These are phyloP conservation scores for Arthrobotrys entomopaga DNA, from an alignment of 2,329 filamentous ascomycete species.

Conservation along the genomic window DNA sequence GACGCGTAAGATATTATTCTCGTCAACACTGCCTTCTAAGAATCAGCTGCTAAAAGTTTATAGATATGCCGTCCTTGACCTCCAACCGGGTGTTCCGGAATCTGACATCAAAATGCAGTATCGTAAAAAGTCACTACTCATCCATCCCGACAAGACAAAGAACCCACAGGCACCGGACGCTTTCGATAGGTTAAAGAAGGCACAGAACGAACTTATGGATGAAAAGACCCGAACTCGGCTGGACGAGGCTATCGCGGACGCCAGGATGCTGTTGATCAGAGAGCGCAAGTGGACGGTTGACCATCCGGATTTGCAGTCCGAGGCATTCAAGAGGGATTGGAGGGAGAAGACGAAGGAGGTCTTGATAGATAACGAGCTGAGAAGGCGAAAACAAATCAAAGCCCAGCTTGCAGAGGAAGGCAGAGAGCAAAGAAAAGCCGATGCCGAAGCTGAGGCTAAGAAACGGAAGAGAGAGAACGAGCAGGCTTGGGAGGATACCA, in stretches of 20 bases:
- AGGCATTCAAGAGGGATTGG: conserved; percentile 86
- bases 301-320: conserved; percentile 83
- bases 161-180: conserved; percentile 92
- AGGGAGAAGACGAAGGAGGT: conserved; percentile 88
- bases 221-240: conserved; percentile 88
- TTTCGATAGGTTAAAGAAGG: conserved; percentile 96
- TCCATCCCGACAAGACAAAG: conserved; percentile 97
- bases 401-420: conserved; percentile 97
- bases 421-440: conserved; percentile 82
- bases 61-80: conserved; percentile 91
- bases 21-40: conserved; percentile 9
- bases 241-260: conserved; percentile 95
- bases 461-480: conserved; percentile 92
- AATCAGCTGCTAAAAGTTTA: conserved; percentile 16
- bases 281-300: conserved; percentile 94
- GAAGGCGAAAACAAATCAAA: conserved; percentile 84
- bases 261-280: conserved; percentile 91
- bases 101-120: conserved; percentile 95
- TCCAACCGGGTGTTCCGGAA: conserved; percentile 93
- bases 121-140: conserved; percentile 97
- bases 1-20: conserved; percentile 68
- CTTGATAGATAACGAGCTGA: conserved; percentile 89
- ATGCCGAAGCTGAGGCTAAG: conserved; percentile 82
- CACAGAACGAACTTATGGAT: conserved; percentile 88
- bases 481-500: conserved; percentile 91